Evolutionary conservation across 768 basidiomycete species (phyloP), one percentile per base, ranked within the genome.

Genomic region (Lanmaoa pseudosensibilis): DNA sequence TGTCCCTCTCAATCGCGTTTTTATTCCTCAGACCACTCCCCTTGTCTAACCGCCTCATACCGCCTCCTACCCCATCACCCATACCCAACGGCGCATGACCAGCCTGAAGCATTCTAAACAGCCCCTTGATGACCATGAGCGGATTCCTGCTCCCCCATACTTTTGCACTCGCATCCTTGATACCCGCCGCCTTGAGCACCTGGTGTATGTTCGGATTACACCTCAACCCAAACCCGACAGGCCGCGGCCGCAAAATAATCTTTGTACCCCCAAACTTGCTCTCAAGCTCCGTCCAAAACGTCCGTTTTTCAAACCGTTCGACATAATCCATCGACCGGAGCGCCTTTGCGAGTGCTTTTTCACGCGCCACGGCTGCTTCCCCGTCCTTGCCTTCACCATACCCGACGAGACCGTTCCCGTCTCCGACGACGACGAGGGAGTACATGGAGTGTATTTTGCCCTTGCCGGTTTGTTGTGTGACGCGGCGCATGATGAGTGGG

Each of bases 141-240:
- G 81, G 84, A 73, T 96, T 98, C 61, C 90, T 78, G 66, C 91
- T 94, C 16, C 96, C 94, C 85, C 92, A 91, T 19, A 98, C 90
- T 74, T 97, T 98, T 32, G 92, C 96, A 62, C 91, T 94, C 41
- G 91, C 81, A 74, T 99, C 96, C 71, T 92, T 90, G 75, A 99
- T 90, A 12, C 96, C 97, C 1, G 94, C 95, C 0, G 94, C 94
- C 62, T 92, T 90, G 66, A 95, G 80, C 40, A 99, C 82, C 66
- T 87, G 84, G 72, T 99, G 94, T 51, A 99, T 75, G 66, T 86
- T 83, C 2, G 93, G 94, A 65, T 95, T 93, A 68, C 91, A 92
- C 55, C 87, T 80, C 54, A 99, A 76, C 8, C 97, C 97, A 70
- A 98, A 98, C 2, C 97, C 97, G 68, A 92, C 83, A 8, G 90